phyloP scores from a whole-genome alignment of 345 rosid species.

The Bretschneidera sinensis region DNA sequence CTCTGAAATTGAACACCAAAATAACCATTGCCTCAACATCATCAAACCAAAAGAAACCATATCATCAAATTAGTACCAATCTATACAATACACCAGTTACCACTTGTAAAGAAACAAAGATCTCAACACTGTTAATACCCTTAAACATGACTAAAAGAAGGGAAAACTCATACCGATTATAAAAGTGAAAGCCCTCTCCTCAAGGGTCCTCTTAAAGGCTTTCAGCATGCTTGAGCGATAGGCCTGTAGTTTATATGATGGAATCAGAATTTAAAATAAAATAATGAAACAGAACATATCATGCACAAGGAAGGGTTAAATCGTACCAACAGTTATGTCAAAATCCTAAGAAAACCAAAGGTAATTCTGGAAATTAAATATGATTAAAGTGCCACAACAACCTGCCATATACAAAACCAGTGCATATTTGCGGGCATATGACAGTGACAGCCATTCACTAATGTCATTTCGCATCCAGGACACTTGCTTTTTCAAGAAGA shows the following conservation, averaged over 20 bases:
- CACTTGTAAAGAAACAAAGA: conserved; percentile 21
- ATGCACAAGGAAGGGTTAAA: not conserved
- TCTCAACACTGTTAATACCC: conserved; percentile 20
- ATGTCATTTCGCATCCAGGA: too few relatives aligned
- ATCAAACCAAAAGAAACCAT: conserved; percentile 27
- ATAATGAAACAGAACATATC: not conserved
- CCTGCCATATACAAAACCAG: not conserved
- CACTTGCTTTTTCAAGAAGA: too few relatives aligned
- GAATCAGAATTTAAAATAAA: not conserved
- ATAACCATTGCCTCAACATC: conserved; percentile 25
- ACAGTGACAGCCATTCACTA: not conserved
- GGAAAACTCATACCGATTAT: conserved; percentile 66
- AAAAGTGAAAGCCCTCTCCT: conserved; percentile 78
- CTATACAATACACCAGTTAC: conserved; percentile 18
- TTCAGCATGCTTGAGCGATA: conserved; percentile 96
- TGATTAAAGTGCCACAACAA: not conserved
- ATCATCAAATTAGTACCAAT: conserved; percentile 13
- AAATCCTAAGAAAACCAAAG: too few relatives aligned
- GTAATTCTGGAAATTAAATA: too few relatives aligned
- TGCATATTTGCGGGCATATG: not conserved
- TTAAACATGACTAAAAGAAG: conserved; percentile 11
- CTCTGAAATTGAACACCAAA: conserved; percentile 18
- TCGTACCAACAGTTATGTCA: too few relatives aligned
- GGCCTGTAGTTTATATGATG: conserved; percentile 34
- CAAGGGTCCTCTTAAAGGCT: conserved; percentile 85